Percentiles rank a stretch among this genome's conserved stretches.
Evolutionary conservation across 495 filamentous ascomycete species (phyloP).

Genomic region (Terfezia claveryi): DNA sequence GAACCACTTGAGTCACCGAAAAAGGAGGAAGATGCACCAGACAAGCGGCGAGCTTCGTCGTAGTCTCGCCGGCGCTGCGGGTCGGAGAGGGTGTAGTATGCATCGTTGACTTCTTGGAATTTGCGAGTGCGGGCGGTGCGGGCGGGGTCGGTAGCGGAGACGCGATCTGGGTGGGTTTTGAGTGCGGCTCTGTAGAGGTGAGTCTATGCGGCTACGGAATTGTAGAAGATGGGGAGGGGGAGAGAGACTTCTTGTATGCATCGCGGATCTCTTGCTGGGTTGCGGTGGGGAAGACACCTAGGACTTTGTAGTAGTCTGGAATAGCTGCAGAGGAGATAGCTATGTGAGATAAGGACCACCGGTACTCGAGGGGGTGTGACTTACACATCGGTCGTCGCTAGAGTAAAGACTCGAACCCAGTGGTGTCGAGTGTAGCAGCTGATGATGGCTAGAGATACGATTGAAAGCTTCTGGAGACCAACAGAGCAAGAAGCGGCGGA

Average conservation of each 20-base stretch:
- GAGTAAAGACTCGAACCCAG: background rate
- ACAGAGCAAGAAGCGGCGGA: background rate
- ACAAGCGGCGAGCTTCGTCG: slow-evolving; percentile 43
- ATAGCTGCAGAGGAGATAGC: background rate
- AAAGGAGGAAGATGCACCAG: slow-evolving; percentile 9
- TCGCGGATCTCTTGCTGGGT: slow-evolving; percentile 68
- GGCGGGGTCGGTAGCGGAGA: slow-evolving; percentile 65
- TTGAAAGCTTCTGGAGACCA: background rate
- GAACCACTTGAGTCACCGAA: slow-evolving; percentile 28
- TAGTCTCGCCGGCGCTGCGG: slow-evolving; percentile 62
- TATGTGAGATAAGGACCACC: background rate
- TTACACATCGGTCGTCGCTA: background rate
- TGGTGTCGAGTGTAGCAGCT: background rate
- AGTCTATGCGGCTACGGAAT: background rate
- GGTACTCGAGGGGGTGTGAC: background rate
- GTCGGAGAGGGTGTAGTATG: slow-evolving; percentile 89
- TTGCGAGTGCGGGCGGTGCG: slow-evolving; percentile 59
- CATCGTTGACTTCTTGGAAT: slow-evolving; percentile 94
- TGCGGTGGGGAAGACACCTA: slow-evolving; percentile 53
- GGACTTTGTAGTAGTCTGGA: slow-evolving; percentile 27
- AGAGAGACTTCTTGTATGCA: slow-evolving; percentile 70
- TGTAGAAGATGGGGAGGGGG: background rate
- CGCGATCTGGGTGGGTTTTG: slow-evolving; percentile 83
- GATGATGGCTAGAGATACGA: background rate
- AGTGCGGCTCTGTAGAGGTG: slow-evolving; percentile 49